Conservation (phyloP, 805 yeast genomes). For the Yarrowia sp. region DNA sequence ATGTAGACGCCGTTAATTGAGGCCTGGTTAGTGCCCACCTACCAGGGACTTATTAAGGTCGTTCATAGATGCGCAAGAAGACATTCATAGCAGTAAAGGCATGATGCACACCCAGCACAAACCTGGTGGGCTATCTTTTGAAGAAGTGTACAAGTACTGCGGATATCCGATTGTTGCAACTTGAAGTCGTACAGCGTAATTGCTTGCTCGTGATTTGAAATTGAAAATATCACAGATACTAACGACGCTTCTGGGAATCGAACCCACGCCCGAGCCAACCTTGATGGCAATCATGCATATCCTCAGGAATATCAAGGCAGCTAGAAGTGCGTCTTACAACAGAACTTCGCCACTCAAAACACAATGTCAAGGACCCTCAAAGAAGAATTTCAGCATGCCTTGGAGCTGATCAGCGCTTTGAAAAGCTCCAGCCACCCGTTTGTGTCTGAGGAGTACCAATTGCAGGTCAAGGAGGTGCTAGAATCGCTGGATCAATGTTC, state of each 20-base stretch:
- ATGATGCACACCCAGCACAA: no score
- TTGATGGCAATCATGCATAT: constrained; percentile 8
- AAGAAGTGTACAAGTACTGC: no score
- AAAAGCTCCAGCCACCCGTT: constrained; percentile 17
- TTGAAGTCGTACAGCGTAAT: no score
- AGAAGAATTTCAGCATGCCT: constrained; percentile 26
- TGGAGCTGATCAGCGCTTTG: constrained; percentile 8
- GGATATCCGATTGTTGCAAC: no score
- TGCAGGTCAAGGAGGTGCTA: constrained; percentile 51
- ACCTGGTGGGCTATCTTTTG: no score
- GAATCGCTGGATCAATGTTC: constrained; percentile 57
- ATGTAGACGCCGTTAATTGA: no score
- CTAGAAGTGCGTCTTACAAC: background rate
- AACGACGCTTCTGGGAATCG: background rate
- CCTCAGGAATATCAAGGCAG: constrained; percentile 21
- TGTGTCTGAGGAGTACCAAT: constrained; percentile 41
- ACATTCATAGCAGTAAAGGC: no score
- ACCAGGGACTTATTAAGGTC: no score
- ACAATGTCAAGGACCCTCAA: constrained; percentile 21
- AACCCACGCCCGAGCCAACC: background rate
- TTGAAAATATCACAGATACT: no score
- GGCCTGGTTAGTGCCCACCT: no score
- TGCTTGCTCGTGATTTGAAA: no score
- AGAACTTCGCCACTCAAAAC: background rate
- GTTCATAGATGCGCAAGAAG: no score